These are phyloP conservation scores for Trichoderma harzianum DNA, from an alignment of 2,329 filamentous ascomycete genomes.

Conservation along the genomic window DNA sequence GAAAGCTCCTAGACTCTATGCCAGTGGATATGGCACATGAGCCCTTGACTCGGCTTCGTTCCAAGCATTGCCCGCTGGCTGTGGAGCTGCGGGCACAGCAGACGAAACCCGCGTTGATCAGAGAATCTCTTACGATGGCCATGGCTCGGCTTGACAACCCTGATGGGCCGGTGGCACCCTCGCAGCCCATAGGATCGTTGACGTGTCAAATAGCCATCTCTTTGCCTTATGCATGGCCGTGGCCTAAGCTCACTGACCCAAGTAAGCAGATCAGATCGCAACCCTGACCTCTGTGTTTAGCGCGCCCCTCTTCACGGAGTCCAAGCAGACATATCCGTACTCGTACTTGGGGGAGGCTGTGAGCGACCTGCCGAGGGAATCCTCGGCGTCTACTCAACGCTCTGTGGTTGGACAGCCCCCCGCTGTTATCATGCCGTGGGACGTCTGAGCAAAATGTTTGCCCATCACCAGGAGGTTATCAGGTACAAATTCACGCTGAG, in stretches of 20 bases:
- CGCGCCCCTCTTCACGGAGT: constrained; percentile 5
- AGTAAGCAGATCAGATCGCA: constrained; percentile 18
- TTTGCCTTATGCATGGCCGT: constrained; percentile 7
- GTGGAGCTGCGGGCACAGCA: constrained; percentile 8
- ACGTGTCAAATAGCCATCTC: constrained; percentile 14
- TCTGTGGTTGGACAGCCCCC: neutral
- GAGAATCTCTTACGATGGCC: neutral
- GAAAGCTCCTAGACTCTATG: neutral
- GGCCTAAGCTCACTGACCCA: constrained; percentile 16
- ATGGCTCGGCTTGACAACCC: neutral
- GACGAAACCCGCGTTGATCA: neutral
- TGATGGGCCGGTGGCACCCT: constrained; percentile 1
- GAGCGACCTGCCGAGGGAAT: neutral
- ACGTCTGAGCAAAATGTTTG: neutral
- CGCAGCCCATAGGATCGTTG: neutral
- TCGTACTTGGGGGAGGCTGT: neutral
- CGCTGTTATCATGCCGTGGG: neutral
- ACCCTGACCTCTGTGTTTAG: constrained; percentile 11
- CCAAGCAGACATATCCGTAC: neutral
- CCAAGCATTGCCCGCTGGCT: neutral
- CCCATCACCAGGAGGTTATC: neutral
- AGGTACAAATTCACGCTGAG: neutral
- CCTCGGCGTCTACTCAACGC: neutral
- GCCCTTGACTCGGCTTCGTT: neutral
- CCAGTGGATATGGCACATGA: neutral